phyloP scores from a whole-genome alignment of 164 flowering plant species.

The Akebia trifoliata region DNA sequence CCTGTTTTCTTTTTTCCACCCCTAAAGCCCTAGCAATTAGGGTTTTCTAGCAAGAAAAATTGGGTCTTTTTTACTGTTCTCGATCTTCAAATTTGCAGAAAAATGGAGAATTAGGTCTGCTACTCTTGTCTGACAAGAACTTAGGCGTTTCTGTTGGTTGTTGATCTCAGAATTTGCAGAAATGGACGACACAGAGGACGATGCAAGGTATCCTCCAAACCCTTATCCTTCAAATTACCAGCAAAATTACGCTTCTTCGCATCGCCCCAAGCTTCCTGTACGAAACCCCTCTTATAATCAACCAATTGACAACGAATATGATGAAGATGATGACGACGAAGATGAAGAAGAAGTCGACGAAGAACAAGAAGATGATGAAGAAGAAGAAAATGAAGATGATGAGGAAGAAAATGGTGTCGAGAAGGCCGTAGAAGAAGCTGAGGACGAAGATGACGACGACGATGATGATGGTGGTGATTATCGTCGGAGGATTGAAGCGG shows the following conservation, averaged over 20 bases:
- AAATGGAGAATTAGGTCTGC: too few species aligned
- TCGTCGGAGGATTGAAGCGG: constrained; percentile 9
- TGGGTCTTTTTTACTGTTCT: too few species aligned
- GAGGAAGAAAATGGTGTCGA: constrained; percentile 5
- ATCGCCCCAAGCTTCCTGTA: constrained; percentile 24
- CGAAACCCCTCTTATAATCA: constrained; percentile 25
- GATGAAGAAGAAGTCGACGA: constrained; percentile 22
- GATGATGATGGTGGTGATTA: constrained; percentile 8
- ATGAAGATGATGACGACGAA: constrained; percentile 19
- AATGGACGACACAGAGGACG: constrained; percentile 50
- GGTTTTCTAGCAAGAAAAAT: too few species aligned
- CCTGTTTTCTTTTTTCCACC: too few species aligned
- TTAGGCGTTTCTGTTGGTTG: not conserved
- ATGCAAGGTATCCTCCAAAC: constrained; percentile 37
- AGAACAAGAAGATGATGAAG: constrained; percentile 22
- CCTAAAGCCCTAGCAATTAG: too few species aligned
- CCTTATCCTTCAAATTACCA: constrained; percentile 18
- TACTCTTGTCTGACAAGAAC: too few species aligned
- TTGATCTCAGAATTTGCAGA: not conserved
- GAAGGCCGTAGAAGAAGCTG: constrained; percentile 5
- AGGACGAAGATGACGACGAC: constrained; percentile 3
- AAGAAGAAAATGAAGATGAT: not conserved
- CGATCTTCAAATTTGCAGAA: too few species aligned
- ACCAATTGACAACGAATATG: constrained; percentile 14
- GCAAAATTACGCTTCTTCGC: constrained; percentile 13